Evolutionary conservation across 345 rosid species (phyloP).

Genomic region (Rhizophora mangle): DNA sequence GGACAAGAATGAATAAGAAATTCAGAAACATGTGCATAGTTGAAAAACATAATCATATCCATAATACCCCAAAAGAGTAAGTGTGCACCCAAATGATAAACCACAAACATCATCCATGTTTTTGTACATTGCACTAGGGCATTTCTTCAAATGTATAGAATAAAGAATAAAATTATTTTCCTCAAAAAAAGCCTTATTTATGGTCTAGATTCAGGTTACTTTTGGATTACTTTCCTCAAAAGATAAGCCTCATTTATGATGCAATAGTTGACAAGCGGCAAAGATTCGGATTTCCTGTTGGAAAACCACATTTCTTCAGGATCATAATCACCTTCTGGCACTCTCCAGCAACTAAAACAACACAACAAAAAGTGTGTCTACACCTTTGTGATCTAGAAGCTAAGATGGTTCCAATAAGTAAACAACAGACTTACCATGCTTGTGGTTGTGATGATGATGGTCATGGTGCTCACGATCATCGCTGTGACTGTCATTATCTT

Average conservation of each 20-base stretch:
- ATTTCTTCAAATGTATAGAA: not conserved
- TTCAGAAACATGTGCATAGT: not conserved
- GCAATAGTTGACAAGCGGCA: no score
- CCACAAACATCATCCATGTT: not conserved
- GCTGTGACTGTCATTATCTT: slow-evolving; percentile 43
- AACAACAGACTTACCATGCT: slow-evolving; percentile 55
- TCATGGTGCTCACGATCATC: slow-evolving; percentile 48
- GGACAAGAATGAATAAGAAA: not conserved
- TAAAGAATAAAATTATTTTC: not conserved
- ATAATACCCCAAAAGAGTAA: not conserved
- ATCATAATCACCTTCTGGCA: no score
- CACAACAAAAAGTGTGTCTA: no score
- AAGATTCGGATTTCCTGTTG: no score
- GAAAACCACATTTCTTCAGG: no score
- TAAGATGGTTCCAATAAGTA: not conserved
- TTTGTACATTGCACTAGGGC: not conserved
- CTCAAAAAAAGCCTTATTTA: not conserved
- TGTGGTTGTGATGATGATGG: slow-evolving; percentile 53
- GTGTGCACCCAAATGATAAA: not conserved
- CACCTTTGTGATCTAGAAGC: not conserved
- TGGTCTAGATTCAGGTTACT: not conserved
- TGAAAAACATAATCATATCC: not conserved
- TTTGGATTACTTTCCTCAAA: no score
- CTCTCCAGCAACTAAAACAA: no score
- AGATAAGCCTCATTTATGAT: no score